Conservation (phyloP, 192 early-diverging fungal species). For the Backusella mclennaniae region DNA sequence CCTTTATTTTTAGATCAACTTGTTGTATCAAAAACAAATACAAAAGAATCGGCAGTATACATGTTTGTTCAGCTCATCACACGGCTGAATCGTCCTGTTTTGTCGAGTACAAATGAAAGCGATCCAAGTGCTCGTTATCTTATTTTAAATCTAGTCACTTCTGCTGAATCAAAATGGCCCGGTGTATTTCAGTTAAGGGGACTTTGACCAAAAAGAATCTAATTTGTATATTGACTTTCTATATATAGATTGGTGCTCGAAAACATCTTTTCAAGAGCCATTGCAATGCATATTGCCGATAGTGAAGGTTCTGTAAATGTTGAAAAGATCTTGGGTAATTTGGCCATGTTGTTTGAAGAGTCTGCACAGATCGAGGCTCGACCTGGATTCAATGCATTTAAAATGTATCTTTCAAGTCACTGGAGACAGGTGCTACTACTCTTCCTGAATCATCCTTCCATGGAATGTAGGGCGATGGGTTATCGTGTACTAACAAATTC, state of each 20-base stretch:
- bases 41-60: slow-evolving; percentile 1
- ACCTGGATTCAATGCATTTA: slow-evolving; percentile 13
- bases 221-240: background rate
- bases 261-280: slow-evolving; percentile 26
- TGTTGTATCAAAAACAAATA: slow-evolving; percentile 1
- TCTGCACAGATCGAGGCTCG: background rate
- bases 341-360: slow-evolving; percentile 27
- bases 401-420: slow-evolving; percentile 18
- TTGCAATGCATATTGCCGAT: slow-evolving; percentile 24
- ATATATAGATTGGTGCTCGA: slow-evolving; percentile 19
- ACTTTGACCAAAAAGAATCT: background rate
- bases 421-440: slow-evolving; percentile 31
- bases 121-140: slow-evolving; percentile 17
- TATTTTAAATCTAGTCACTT: slow-evolving; percentile 16
- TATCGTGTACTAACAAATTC: slow-evolving; percentile 24
- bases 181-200: slow-evolving; percentile 5
- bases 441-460: slow-evolving; percentile 32
- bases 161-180: slow-evolving; percentile 23
- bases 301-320: slow-evolving; percentile 17
- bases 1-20: slow-evolving; percentile 24
- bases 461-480: slow-evolving; percentile 28
- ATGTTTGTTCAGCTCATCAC: slow-evolving; percentile 17
- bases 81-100: slow-evolving; percentile 8
- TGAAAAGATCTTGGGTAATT: slow-evolving; percentile 25
- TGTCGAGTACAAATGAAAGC: background rate